phyloP scores from a whole-genome alignment of 768 basidiomycete genomes.

The Xerocomellus chrysenteron region DNA sequence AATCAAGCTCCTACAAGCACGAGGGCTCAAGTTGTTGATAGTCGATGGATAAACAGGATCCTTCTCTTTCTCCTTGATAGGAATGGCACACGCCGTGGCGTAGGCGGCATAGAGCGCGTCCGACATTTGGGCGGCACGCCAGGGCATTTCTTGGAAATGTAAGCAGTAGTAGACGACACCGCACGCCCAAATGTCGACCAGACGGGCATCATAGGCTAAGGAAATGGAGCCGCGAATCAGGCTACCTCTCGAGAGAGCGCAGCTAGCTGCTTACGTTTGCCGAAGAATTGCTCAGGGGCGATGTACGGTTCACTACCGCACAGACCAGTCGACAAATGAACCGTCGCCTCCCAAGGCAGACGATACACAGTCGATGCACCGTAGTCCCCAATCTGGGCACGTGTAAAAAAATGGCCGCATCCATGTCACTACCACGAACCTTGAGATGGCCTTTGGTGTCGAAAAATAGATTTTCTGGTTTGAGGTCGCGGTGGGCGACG shows the following conservation, averaged over 20 bases:
- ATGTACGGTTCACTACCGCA: conserved; percentile 99
- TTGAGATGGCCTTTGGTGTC: conserved; percentile 91
- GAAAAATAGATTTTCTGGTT: conserved; percentile 96
- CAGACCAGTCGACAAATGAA: conserved; percentile 95
- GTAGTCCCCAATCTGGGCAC: conserved; percentile 88
- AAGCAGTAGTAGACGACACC: conserved; percentile 98
- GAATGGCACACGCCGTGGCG: conserved; percentile 38
- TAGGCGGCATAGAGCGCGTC: conserved; percentile 85
- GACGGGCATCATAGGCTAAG: conserved; percentile 91
- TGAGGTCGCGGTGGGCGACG: conserved; percentile 97
- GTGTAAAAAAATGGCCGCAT: conserved; percentile 9
- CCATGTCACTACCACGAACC: conserved; percentile 45
- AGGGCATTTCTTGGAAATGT: conserved; percentile 96
- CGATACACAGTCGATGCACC: conserved; percentile 99
- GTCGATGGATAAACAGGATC: conserved; percentile 52
- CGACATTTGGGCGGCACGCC: conserved; percentile 87
- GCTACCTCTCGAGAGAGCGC: conserved; percentile 36
- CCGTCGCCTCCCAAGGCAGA: conserved; percentile 95
- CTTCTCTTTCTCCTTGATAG: conserved; percentile 32
- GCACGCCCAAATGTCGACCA: conserved; percentile 97
- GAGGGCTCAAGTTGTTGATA: conserved; percentile 85
- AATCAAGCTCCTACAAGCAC: conserved; percentile 78
- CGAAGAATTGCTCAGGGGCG: conserved; percentile 94
- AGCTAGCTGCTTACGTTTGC: conserved; percentile 78
- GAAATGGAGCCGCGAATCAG: conserved; percentile 31